These are phyloP conservation scores for Ustilago nuda DNA, from an alignment of 1,284 basidiomycete species.

Conservation along the genomic window DNA sequence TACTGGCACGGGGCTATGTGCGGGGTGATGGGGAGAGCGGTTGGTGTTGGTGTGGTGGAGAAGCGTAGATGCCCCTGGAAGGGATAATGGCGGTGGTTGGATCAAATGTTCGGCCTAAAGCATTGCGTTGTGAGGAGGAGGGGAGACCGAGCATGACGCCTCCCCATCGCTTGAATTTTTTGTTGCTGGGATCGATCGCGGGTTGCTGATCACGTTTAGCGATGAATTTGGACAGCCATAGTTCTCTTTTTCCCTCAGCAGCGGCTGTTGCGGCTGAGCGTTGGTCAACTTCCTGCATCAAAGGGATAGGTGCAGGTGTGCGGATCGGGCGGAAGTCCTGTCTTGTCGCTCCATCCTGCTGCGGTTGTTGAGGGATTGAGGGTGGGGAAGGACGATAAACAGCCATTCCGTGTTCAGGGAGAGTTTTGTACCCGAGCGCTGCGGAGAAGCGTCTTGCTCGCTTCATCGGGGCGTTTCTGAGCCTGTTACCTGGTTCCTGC, in stretches of 20 bases:
- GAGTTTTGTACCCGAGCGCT: constrained; percentile 28
- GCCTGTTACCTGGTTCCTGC: not conserved
- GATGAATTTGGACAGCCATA: constrained; percentile 37
- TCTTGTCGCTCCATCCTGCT: not conserved
- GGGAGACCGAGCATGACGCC: constrained; percentile 25
- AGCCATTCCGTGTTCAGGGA: constrained; percentile 22
- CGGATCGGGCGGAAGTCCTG: constrained; percentile 2
- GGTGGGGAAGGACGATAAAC: constrained; percentile 8
- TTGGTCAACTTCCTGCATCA: constrained; percentile 20
- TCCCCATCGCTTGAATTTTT: constrained; percentile 14
- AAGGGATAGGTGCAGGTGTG: constrained; percentile 13
- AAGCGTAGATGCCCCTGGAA: not conserved
- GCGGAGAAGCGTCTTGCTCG: constrained; percentile 14
- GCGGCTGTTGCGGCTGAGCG: constrained; percentile 24
- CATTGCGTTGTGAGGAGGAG: constrained; percentile 3
- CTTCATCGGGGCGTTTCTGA: constrained; percentile 5
- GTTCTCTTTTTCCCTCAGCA: constrained; percentile 34
- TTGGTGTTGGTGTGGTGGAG: constrained; percentile 8
- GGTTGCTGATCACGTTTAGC: constrained; percentile 17
- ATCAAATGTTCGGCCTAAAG: constrained; percentile 10
- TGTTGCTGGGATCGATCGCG: not conserved
- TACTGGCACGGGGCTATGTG: constrained; percentile 29
- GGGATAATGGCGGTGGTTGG: constrained; percentile 5
- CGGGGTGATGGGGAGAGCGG: constrained; percentile 29
- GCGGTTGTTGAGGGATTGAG: not conserved